Base-by-base conservation (phyloP, 495 filamentous ascomycete species). In the Haplographium delicatum region DNA sequence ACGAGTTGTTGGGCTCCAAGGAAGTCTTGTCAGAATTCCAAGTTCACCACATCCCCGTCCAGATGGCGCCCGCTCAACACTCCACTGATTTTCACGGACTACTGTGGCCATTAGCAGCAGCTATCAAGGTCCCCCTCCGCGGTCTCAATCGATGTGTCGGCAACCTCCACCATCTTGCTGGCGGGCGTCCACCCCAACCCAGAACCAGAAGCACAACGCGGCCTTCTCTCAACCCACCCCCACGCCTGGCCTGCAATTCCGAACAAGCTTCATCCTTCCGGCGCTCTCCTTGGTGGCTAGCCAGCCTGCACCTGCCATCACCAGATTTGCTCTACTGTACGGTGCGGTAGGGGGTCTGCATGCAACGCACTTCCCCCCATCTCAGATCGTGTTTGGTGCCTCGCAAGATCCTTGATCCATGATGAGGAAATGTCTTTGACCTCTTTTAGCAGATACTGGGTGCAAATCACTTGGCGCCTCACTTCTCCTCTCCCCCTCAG, bases 371-470 rank as follows among this genome's bases (percentile, higher is more conserved):
- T 26, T 37, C 39, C 31, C 25, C 20, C 44, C 43, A 57, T 41
- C 38, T 45, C 25, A 39, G 47, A 48, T 44, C 43, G 43, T 51
- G 51, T 47, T 51, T 51, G 56, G 51, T 52, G 35, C 56, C 44
- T 54, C 54, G 51, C 51, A 56, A 56, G 57, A 56, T 44, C 52
- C 57, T 34, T 49, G 57, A 56, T 41, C 57, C 57, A 20, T 30
- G 47, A 6, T n/a, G 15, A 30, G n/a, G 16, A 20, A 44, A 51
- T 56, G 44, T 56, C 52, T 56, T 60, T 43, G 52, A 48, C 53
- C 57, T 46, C 39, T 50, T 54, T 53, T 42, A 30, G 54, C 49
- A 47, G 49, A 50, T 54, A 39, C 39, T 58, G 31, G 44, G 40
- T 34, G 50, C 50, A 49, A 45, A 53, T 58, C 54, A 27, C 35